Base-by-base conservation (phyloP, 257 asterid genomes). In the Hygrophila difformis region DNA sequence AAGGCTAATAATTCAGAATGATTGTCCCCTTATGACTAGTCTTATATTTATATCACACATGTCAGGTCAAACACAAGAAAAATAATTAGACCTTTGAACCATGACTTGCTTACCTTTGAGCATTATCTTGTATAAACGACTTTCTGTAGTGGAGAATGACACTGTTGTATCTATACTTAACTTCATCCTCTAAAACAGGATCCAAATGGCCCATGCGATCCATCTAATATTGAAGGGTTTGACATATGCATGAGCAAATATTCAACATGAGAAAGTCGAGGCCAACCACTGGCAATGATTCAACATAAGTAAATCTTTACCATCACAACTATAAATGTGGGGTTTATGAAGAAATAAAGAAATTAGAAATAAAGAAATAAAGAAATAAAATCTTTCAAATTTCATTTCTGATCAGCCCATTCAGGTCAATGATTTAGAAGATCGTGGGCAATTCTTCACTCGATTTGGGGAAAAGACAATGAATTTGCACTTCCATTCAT, bases 51-150 rank as follows among this genome's bases (percentile, higher is more conserved):
- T 12, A 5, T 39, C 15, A 12, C 24, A 10, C 24, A 16, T 2
- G 8, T 4, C 48, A 17, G 9, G 3, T 9, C 11, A 49, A 15
- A 39, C 12, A 22, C 47, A 18, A 14, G 51, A 2, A 45, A 18
- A 58, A 28, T 34, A 41, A 39, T 53, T 31, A 42, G 43, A 50
- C 8, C 12, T 43, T 28, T 38, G 36, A 36, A 62, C 54, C 55
- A 63, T 18, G 47, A 45, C 10, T 28, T 40, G 48, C 20, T n/a
- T 74, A 89, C 98, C 98, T 85, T 67, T 89, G 98, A 51, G 96
- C 98, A 70, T 85, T 85, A 49, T 89, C 98, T 66, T 82, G 98
- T 63, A 89, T 82, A 71, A 85, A 89, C 34, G 98, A 89, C 63
- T 89, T 89, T 63, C 87, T 70, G 75, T 89, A 89, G 76, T 89